Evolutionary conservation across 1,139 yeast species (phyloP).

Genomic region (Tardiomyces depauwii): DNA sequence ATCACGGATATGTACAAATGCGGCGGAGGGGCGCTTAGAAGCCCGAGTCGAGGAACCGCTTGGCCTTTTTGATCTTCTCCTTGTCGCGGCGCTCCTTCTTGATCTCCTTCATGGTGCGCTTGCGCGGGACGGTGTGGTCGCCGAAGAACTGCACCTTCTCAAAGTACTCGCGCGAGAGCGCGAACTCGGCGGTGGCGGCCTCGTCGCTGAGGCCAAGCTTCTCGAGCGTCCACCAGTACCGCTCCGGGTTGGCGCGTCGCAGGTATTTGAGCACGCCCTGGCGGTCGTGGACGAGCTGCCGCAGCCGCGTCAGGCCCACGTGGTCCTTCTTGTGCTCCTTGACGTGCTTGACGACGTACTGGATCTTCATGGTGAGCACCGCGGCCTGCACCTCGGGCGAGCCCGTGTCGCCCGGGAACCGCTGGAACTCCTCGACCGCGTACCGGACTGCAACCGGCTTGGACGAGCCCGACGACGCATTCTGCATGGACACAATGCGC

Average conservation of each 20-base stretch:
- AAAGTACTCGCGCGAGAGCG: slow-evolving; percentile 73
- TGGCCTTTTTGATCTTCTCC: slow-evolving; percentile 11
- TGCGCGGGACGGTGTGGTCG: slow-evolving; percentile 23
- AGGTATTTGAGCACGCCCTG: slow-evolving; percentile 74
- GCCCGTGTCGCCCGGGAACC: slow-evolving; percentile 86
- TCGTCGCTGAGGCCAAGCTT: slow-evolving; percentile 82
- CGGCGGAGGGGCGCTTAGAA: not conserved
- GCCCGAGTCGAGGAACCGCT: not conserved
- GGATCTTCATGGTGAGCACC: slow-evolving; percentile 68
- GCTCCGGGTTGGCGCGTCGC: slow-evolving; percentile 65
- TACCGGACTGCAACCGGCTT: slow-evolving; percentile 47
- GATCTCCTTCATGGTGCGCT: slow-evolving; percentile 19
- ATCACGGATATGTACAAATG: not conserved
- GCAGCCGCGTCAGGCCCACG: slow-evolving; percentile 53
- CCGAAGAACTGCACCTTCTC: slow-evolving; percentile 84
- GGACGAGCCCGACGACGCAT: slow-evolving; percentile 50
- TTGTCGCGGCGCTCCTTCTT: slow-evolving; percentile 1
- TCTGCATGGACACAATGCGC: slow-evolving; percentile 65
- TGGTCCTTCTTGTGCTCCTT: slow-evolving; percentile 65
- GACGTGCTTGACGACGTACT: slow-evolving; percentile 66
- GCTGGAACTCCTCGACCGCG: slow-evolving; percentile 69
- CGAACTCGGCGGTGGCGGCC: slow-evolving; percentile 68
- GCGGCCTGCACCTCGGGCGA: slow-evolving; percentile 97
- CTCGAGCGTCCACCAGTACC: slow-evolving; percentile 76
- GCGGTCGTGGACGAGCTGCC: slow-evolving; percentile 81